Evolutionary conservation across 345 rosid species (phyloP).

Genomic region (Camelina neglecta): DNA sequence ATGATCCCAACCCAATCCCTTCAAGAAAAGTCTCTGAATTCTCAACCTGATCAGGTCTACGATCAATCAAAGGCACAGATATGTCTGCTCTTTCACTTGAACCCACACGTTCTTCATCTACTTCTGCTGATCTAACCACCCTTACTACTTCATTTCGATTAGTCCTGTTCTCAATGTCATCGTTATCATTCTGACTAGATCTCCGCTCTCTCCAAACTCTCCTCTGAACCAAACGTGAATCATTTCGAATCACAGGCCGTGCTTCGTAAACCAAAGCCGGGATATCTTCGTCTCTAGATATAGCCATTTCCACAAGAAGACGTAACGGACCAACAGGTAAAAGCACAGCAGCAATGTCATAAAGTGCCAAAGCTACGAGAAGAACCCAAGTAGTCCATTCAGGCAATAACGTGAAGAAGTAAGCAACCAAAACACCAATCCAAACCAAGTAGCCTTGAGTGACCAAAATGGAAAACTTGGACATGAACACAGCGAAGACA

Average conservation of each 20-base stretch:
- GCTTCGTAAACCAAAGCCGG: constrained; percentile 95
- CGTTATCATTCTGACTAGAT: constrained; percentile 31
- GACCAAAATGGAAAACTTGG: constrained; percentile 85
- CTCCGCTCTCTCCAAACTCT: constrained; percentile 80
- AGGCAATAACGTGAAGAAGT: constrained; percentile 87
- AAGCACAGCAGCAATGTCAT: constrained; percentile 93
- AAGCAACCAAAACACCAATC: constrained; percentile 89
- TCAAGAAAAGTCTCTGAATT: constrained; percentile 66
- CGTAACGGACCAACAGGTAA: constrained; percentile 92
- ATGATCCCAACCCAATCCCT: constrained; percentile 86
- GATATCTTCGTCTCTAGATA: constrained; percentile 95
- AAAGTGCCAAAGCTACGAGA: constrained; percentile 80
- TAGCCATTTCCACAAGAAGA: constrained; percentile 91
- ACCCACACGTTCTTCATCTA: constrained; percentile 45
- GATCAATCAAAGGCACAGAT: constrained; percentile 67
- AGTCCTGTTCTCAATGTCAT: constrained; percentile 13
- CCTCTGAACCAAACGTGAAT: constrained; percentile 54
- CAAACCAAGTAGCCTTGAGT: constrained; percentile 82
- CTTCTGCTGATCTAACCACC: constrained; percentile 51
- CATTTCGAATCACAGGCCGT: constrained; percentile 64
- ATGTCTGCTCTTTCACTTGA: constrained; percentile 54
- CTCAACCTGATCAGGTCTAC: constrained; percentile 43
- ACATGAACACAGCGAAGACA: constrained; percentile 83
- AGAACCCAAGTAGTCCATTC: constrained; percentile 97
- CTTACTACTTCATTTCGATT: constrained; percentile 16